Evolutionary conservation across 129 eudicot genomes (phyloP).

Genomic region (Logfia minima): DNA sequence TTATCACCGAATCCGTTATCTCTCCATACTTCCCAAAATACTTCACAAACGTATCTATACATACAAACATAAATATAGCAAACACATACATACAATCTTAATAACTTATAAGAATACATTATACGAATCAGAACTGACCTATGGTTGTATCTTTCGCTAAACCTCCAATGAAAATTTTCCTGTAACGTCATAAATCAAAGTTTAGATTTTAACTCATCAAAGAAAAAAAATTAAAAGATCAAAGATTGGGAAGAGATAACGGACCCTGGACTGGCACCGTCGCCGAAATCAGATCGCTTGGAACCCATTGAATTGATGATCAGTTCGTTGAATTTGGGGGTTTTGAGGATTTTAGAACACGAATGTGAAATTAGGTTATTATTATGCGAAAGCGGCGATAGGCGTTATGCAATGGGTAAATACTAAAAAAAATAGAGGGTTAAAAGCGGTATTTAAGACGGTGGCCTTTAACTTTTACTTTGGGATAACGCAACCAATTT

Average conservation of each 20-base stretch:
- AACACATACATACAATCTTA: background rate
- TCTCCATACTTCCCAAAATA: slow-evolving; percentile 91
- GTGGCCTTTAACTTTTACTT: background rate
- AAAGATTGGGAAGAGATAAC: background rate
- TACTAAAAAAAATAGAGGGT: background rate
- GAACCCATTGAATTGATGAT: slow-evolving; percentile 56
- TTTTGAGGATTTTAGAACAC: slow-evolving; percentile 11
- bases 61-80: background rate
- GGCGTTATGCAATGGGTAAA: background rate
- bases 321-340: background rate
- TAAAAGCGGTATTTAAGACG: background rate
- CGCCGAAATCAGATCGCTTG: slow-evolving; percentile 64
- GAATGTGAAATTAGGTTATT: slow-evolving; percentile 13
- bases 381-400: slow-evolving; percentile 15
- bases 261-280: slow-evolving; percentile 96
- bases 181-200: slow-evolving; percentile 32
- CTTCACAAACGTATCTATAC: slow-evolving; percentile 65
- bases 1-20: slow-evolving; percentile 84
- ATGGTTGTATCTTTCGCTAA: slow-evolving; percentile 74
- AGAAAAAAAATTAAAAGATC: background rate
- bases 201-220: background rate
- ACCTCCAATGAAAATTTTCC: slow-evolving; percentile 91
- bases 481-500: background rate
- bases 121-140: slow-evolving; percentile 39
- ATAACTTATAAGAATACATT: background rate